phyloP scores from a whole-genome alignment of 176 grass and related monocot genomes.

The Thalia dealbata region DNA sequence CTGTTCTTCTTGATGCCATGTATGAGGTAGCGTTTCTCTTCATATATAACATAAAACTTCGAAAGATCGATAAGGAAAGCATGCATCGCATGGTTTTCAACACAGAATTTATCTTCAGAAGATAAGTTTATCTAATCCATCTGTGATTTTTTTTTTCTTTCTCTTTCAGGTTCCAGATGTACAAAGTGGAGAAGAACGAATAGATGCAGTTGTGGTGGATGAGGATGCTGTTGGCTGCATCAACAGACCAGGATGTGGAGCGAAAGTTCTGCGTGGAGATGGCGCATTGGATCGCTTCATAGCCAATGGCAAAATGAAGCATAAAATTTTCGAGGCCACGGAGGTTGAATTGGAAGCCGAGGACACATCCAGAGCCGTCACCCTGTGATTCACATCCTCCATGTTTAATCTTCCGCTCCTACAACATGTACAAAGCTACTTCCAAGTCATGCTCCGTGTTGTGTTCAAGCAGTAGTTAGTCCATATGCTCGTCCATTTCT shows the following conservation, averaged over 20 bases:
- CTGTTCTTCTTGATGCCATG: constrained; percentile 94
- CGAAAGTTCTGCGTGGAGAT: constrained; percentile 78
- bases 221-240: constrained; percentile 65
- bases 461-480: not conserved
- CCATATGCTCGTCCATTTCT: too few species aligned
- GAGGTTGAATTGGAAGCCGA: constrained; percentile 58
- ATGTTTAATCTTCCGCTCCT: not conserved
- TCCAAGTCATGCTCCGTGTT: not conserved
- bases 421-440: not conserved
- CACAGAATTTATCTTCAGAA: not conserved
- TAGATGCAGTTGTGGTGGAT: constrained; percentile 89
- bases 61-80: not conserved
- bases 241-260: constrained; percentile 62
- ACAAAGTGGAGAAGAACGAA: constrained; percentile 63
- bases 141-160: constrained; percentile 11
- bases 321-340: constrained; percentile 7
- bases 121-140: not conserved
- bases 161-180: constrained; percentile 71
- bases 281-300: constrained; percentile 73
- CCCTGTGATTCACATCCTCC: constrained; percentile 42
- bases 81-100: not conserved
- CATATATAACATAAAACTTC: not conserved
- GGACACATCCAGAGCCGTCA: constrained; percentile 44
- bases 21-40: constrained; percentile 55
- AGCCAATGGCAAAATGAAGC: constrained; percentile 34